These are phyloP conservation scores for Boletellus sp. DNA, from an alignment of 1,284 basidiomycete species.

Conservation along the genomic window DNA sequence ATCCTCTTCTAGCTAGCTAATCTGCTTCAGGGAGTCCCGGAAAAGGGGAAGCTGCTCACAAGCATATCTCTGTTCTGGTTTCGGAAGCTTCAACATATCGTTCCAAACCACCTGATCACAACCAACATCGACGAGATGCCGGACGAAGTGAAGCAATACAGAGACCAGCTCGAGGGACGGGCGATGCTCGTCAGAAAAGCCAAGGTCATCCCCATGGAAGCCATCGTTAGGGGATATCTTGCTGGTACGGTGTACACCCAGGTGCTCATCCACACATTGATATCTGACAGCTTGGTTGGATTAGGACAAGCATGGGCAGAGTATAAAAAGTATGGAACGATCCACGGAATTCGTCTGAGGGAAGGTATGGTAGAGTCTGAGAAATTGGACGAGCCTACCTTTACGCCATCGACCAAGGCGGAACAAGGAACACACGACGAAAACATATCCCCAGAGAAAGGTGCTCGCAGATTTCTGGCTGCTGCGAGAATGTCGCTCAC, in stretches of 20 bases:
- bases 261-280: neutral
- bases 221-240: conserved; percentile 94
- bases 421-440: conserved; percentile 94
- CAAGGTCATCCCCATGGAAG: conserved; percentile 91
- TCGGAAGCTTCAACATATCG: conserved; percentile 68
- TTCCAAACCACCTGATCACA: conserved; percentile 87
- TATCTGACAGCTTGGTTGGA: conserved; percentile 9
- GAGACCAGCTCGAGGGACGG: conserved; percentile 76
- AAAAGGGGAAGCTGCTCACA: conserved; percentile 90
- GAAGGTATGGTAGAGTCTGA: conserved; percentile 83
- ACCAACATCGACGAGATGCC: conserved; percentile 74
- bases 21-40: conserved; percentile 76
- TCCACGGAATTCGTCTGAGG: conserved; percentile 83
- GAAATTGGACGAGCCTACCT: conserved; percentile 79
- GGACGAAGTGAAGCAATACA: conserved; percentile 62
- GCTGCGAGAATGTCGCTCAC: conserved; percentile 5
- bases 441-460: conserved; percentile 92
- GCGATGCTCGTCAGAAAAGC: conserved; percentile 92
- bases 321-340: conserved; percentile 85
- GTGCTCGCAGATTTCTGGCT: conserved; percentile 37
- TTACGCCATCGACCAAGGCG: conserved; percentile 97
- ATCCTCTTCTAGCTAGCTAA: neutral
- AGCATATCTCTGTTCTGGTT: conserved; percentile 96
- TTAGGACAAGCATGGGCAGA: conserved; percentile 93
- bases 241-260: conserved; percentile 59